Base-by-base conservation (phyloP, 805 yeast genomes). In the Kazachstania taianensis region DNA sequence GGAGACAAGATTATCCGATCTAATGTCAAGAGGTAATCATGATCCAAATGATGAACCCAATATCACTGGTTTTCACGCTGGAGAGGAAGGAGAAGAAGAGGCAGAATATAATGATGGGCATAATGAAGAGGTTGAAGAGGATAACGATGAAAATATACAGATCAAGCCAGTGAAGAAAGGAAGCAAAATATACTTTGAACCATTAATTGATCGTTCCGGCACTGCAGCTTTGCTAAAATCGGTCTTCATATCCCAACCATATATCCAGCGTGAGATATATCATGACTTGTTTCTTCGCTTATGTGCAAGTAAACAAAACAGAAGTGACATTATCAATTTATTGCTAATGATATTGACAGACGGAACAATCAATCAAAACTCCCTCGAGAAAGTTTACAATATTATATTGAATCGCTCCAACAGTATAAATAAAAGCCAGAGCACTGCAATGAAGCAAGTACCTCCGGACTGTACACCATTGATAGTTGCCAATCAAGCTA, bases 261-360 rank as follows among this genome's bases (percentile, higher is more conserved):
- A 72, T 46, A 65, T 62, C 44, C 75, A 72, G 40, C 65, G 87
- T 36, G 85, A 76, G 38, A 60, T 68, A 2, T 65, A 82, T 32
- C 78, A 78, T 54, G 76, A 75, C 34, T 62, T 89, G 5, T 63
- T 86, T 37, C 73, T 72, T 16, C 74, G 71, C 41, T 51, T 86
- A 32, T 81, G 94, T 48, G 70, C 72, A 42, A 84, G 78, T 57
- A 81, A 81, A 54, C 94, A 81, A 43, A 81, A 82, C 5, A 63
- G 96, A 36, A 61, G 73, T 7, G 96, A 87, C 43, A 70, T 84
- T 12, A 65, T 86, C 52, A 75, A 80, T 29, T 60, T 80, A 38
- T 51, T 86, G 28, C 55, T 86, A 28, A 73, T 78, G 13, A 69
- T 86, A 30, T 60, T 87, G 24, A 79, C 78, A 39, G 95, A 86